Conservation (phyloP, 2,329 filamentous ascomycete genomes). For the Dactylellina sp. region DNA sequence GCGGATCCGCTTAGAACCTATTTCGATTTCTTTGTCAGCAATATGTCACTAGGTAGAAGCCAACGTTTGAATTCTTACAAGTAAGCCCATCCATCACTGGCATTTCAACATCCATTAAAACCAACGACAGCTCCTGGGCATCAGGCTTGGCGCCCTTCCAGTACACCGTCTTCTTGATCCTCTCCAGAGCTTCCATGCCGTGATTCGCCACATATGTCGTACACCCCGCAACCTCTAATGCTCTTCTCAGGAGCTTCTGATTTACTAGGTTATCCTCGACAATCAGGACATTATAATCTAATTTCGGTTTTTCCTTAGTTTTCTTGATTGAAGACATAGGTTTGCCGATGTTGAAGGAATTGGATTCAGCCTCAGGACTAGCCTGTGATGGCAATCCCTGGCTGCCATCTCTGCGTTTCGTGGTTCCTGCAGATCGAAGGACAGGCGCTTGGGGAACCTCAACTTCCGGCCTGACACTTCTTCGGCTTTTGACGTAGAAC, state of each 20-base stretch:
- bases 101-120: slow-evolving; percentile 66
- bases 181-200: slow-evolving; percentile 72
- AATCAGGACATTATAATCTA: slow-evolving; percentile 62
- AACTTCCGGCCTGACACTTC: slow-evolving; percentile 65
- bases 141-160: slow-evolving; percentile 55
- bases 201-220: slow-evolving; percentile 74
- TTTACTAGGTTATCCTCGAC: slow-evolving; percentile 67
- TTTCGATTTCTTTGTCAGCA: slow-evolving; percentile 1
- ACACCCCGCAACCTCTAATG: slow-evolving; percentile 65
- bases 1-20: slow-evolving; percentile 58
- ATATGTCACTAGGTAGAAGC: slow-evolving; percentile 13
- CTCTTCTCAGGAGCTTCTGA: slow-evolving; percentile 63
- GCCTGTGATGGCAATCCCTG: slow-evolving; percentile 8
- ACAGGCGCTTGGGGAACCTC: slow-evolving; percentile 46
- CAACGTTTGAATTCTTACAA: slow-evolving; percentile 59
- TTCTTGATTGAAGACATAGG: background rate
- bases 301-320: slow-evolving; percentile 18
- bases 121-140: slow-evolving; percentile 37
- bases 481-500: slow-evolving; percentile 79
- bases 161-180: slow-evolving; percentile 70
- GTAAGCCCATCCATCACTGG: slow-evolving; percentile 67
- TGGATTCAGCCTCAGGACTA: slow-evolving; percentile 14
- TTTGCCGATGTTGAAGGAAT: slow-evolving; percentile 6
- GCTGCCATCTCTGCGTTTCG: slow-evolving; percentile 20
- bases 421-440: slow-evolving; percentile 21